Percentiles rank a stretch among this genome's conserved stretches.
Evolutionary conservation across 1,139 yeast genomes (phyloP).

Genomic region (Meyerozyma carpophila): DNA sequence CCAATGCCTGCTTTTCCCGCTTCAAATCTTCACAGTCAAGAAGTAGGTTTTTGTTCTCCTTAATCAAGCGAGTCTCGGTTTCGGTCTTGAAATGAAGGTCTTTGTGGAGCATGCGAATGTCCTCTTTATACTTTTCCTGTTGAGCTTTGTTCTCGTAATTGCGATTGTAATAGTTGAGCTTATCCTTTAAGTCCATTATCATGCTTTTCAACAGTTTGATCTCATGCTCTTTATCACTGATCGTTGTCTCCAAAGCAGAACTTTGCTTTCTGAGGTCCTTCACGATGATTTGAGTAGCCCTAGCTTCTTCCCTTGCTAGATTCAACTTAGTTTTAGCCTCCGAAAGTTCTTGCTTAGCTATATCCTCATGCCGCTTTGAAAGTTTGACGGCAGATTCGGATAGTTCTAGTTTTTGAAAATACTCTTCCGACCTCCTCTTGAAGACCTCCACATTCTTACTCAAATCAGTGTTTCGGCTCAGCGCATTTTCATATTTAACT

Average conservation of each 20-base stretch:
- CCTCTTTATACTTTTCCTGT: slow-evolving; percentile 46
- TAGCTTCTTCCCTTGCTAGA: slow-evolving; percentile 54
- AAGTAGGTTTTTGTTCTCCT: slow-evolving; percentile 56
- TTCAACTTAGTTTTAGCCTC: slow-evolving; percentile 51
- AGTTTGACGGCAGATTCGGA: slow-evolving; percentile 72
- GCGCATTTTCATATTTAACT: slow-evolving; percentile 50
- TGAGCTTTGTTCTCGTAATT: slow-evolving; percentile 41
- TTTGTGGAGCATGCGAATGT: slow-evolving; percentile 52
- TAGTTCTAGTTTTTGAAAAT: slow-evolving; percentile 65
- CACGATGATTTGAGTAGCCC: slow-evolving; percentile 52
- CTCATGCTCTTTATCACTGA: slow-evolving; percentile 57
- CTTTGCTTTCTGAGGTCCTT: slow-evolving; percentile 53
- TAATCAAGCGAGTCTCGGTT: slow-evolving; percentile 59
- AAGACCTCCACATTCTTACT: slow-evolving; percentile 54
- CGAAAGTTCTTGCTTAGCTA: slow-evolving; percentile 49
- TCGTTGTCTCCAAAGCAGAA: slow-evolving; percentile 49
- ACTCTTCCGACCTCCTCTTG: slow-evolving; percentile 70
- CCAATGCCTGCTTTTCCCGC: slow-evolving; percentile 43
- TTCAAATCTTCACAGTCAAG: slow-evolving; percentile 56
- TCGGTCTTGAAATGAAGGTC: slow-evolving; percentile 56
- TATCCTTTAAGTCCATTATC: slow-evolving; percentile 40
- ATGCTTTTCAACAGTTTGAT: slow-evolving; percentile 47
- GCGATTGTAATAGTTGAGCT: slow-evolving; percentile 47
- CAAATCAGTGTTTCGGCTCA: slow-evolving; percentile 48
- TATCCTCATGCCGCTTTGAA: slow-evolving; percentile 57